A percentile compares a stretch with the other conserved stretches of the same genome.
phyloP scores from a whole-genome alignment of 176 grass and related monocot species.

The Hsuehochloa calcarea region DNA sequence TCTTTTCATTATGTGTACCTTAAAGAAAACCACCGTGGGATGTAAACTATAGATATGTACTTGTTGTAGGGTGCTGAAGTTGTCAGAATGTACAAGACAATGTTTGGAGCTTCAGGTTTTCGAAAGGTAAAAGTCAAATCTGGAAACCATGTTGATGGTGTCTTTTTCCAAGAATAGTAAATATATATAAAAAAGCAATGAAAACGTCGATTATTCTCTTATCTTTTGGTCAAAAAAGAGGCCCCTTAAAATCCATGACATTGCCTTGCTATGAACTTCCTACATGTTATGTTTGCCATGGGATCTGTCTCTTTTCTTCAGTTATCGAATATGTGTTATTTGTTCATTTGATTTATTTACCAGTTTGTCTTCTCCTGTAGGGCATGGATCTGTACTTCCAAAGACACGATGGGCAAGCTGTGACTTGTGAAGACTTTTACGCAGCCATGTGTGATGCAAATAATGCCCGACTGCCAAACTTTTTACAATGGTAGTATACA shows the following conservation, averaged over 20 bases:
- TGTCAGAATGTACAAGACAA: conserved; percentile 99
- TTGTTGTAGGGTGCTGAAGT: conserved; percentile 94
- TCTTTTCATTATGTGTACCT: conserved; percentile 21
- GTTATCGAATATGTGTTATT: background rate
- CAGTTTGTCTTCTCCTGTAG: conserved; percentile 39
- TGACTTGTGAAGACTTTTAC: conserved; percentile 96
- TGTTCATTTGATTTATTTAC: conserved; percentile 8
- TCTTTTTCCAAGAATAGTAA: background rate
- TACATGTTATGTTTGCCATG: conserved; percentile 17
- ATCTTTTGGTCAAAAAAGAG: background rate
- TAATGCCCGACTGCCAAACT: conserved; percentile 75
- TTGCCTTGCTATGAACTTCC: background rate
- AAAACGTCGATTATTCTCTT: background rate
- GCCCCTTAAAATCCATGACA: background rate
- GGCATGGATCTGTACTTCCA: conserved; percentile 99
- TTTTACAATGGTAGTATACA: conserved; percentile 72
- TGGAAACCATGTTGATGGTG: background rate
- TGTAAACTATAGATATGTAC: conserved; percentile 26
- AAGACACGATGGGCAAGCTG: conserved; percentile 97
- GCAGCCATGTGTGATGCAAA: conserved; percentile 99
- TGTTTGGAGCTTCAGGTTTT: conserved; percentile 90
- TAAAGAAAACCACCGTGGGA: conserved; percentile 16
- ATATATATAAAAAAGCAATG: background rate
- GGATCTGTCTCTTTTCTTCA: conserved; percentile 5
- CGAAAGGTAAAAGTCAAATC: conserved; percentile 59